These are phyloP conservation scores for Rhynchosporium agropyri DNA, from an alignment of 2,329 filamentous ascomycete genomes.

Conservation along the genomic window DNA sequence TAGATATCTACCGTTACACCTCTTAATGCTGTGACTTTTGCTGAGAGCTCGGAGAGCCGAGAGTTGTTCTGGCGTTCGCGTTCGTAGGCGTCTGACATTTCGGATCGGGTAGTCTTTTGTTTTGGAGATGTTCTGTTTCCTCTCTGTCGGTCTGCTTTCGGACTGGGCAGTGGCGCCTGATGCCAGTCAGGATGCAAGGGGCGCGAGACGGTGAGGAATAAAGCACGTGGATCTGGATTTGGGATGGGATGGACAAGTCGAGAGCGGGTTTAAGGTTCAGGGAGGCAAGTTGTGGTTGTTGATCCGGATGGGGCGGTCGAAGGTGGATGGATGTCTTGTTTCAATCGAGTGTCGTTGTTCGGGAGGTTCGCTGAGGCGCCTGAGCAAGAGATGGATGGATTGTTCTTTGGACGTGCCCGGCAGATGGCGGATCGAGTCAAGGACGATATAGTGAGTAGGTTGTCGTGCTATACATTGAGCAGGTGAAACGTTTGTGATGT, in stretches of 20 bases:
- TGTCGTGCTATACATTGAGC: background rate
- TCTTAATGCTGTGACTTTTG: slow-evolving; percentile 89
- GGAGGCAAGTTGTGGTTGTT: slow-evolving; percentile 13
- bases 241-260: background rate
- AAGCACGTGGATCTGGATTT: background rate
- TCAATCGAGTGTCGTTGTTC: slow-evolving; percentile 24
- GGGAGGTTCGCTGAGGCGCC: slow-evolving; percentile 22
- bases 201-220: no score
- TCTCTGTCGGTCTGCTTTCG: background rate
- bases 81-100: slow-evolving; percentile 77
- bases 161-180: background rate
- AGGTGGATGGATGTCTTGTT: slow-evolving; percentile 18
- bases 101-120: slow-evolving; percentile 20
- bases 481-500: no score
- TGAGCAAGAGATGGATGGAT: slow-evolving; percentile 17
- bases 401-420: background rate
- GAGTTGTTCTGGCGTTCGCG: slow-evolving; percentile 91
- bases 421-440: background rate
- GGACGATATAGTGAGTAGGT: slow-evolving; percentile 1
- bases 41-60: slow-evolving; percentile 85
- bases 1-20: slow-evolving; percentile 97
- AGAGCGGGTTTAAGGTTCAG: background rate
- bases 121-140: background rate
- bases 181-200: no score
- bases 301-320: slow-evolving; percentile 16